Evolutionary conservation across 495 filamentous ascomycete genomes (phyloP), one percentile per base, ranked within the genome.

Genomic region (Daldinia childiae): DNA sequence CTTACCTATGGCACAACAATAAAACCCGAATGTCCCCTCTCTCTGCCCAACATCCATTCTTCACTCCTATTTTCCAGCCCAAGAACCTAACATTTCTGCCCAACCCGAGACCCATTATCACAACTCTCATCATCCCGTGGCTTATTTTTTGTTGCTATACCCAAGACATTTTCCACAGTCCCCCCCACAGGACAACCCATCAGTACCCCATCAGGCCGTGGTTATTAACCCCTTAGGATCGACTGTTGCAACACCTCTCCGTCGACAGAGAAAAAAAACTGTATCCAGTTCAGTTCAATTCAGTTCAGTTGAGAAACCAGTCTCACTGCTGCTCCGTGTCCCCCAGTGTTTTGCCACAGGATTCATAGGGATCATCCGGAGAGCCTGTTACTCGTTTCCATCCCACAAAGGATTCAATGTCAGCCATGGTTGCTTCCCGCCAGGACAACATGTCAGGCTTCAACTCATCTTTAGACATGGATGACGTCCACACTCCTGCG

Each of bases 401-500:
- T 72, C 21, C 75, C 75, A 73, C 54, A 62, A 62, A 52, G 70
- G 73, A 72, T 62, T 66, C 51, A 79, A 80, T 82, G 80, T 80
- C 78, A 79, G 74, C 81, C 76, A 74, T 82, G 79, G 77, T 81
- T 80, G 67, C 81, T 71, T 67, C 79, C 77, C 78, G 78, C 75
- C 76, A 68, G 73, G 78, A 82, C 63, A 83, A 66, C 71, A 84
- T 85, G 83, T 77, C 82, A 77, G 78, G 78, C 73, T 84, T 74
- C 78, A 84, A 79, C 63, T 76, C 79, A 81, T 72, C 65, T 79
- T 76, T 82, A 84, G 74, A 77, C 61, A 77, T 83, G 77, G 83
- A 85, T 69, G 82, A 85, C 77, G 82, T 84, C 76, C 82, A 84
- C 75, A 83, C 82, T 74, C 83, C 82, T 76, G 81, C 83, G 76